These are phyloP conservation scores for Kluyveromyces lactis DNA, from an alignment of 805 yeast species.

Conservation along the genomic window DNA sequence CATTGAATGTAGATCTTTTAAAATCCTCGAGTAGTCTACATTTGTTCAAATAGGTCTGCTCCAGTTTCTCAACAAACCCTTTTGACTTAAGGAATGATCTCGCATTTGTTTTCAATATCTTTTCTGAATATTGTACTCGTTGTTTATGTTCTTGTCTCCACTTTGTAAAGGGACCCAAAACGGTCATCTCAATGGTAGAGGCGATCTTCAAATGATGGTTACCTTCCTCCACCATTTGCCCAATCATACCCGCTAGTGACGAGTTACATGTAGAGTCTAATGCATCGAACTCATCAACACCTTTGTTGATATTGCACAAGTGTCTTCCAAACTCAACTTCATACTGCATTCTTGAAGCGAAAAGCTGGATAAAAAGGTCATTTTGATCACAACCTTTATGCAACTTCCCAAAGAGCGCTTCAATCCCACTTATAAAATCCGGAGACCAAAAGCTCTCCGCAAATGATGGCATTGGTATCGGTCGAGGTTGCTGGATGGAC, in stretches of 20 bases:
- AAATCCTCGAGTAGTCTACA: conserved; percentile 68
- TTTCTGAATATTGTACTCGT: conserved; percentile 55
- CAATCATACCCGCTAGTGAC: conserved; percentile 42
- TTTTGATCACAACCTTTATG: conserved; percentile 63
- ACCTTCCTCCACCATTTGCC: conserved; percentile 51
- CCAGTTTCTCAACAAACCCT: conserved; percentile 40
- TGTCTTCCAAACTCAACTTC: conserved; percentile 59
- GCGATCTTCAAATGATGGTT: conserved; percentile 59
- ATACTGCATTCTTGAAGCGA: conserved; percentile 62
- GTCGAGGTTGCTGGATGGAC: not conserved
- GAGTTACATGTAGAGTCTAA: conserved; percentile 21
- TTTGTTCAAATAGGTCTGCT: conserved; percentile 66
- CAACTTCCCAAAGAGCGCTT: conserved; percentile 43
- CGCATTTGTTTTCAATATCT: conserved; percentile 41
- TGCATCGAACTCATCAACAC: conserved; percentile 15
- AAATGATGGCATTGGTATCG: conserved; percentile 39
- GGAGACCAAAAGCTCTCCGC: conserved; percentile 73
- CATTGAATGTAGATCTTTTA: conserved; percentile 19
- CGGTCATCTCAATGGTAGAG: conserved; percentile 47
- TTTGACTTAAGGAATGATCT: conserved; percentile 43
- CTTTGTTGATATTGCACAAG: conserved; percentile 26
- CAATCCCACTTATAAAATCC: conserved; percentile 51
- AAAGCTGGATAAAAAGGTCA: conserved; percentile 56
- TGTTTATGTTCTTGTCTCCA: conserved; percentile 72
- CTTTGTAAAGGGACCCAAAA: conserved; percentile 58